Base-by-base conservation (phyloP, 164 flowering plant genomes). In the Kalanchoe fedtschenkoi region DNA sequence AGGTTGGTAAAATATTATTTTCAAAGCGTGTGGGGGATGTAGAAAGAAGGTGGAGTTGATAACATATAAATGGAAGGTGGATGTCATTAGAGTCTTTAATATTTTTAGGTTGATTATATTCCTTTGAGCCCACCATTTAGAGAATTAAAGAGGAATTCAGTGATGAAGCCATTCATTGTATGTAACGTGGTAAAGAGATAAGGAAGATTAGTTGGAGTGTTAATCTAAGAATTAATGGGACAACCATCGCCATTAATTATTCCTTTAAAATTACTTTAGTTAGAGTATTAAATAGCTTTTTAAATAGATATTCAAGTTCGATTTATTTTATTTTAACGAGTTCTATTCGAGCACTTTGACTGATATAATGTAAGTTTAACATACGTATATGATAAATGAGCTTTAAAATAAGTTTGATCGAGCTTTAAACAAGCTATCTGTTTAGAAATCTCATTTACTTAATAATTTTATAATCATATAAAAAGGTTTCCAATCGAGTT, bases 21-120 rank as follows among this genome's bases (percentile, higher is more conserved):
- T 51, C 56, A 51, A 51, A 41, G 19, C 22, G 10, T 65, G 8
- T 62, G 66, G 34, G 66, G 34, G 53, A 42, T 13, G 60, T 68
- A 24, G 35, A n/a, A 10, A 26, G 33, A 3, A 22, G 28, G 34
- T 29, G 35, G 34, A 22, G 1, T 6, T 47, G 54, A 9, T n/a
- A 44, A 21, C 54, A 47, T 21, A 7, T 21, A 8, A 47, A 47
- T 6, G 54, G 54, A 47, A 47, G 54, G 54, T 47, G 53, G 53
- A 4, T 26, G 51, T n/a, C n/a, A n/a, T 44, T n/a, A n/a, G 19
- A 5, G 5, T 8, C 22, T 15, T 6, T 19, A 51, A 51, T 51
- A 17, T 3, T 29, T 51, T 26, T 5, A 7, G 56, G 56, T 51
- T 17, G 56, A 26, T 51, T 17, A 51, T 47, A 47, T 22, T 51